Conservation (phyloP, 2,329 filamentous ascomycete species). For the Claviceps monticola region DNA sequence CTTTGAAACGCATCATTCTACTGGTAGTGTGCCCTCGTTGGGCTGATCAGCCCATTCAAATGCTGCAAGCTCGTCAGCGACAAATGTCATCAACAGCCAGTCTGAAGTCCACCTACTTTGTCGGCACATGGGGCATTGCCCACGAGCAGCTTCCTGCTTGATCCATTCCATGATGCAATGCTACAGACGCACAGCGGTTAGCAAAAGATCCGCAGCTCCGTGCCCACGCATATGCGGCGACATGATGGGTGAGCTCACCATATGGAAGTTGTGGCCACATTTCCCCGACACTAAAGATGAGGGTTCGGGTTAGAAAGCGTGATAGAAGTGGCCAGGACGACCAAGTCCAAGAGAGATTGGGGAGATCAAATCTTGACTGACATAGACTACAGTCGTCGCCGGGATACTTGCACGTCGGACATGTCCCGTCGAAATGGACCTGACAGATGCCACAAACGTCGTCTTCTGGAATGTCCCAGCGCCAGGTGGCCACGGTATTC, state of each 20-base stretch:
- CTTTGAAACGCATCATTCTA: constrained; percentile 10
- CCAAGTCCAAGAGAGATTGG: neutral
- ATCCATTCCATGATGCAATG: constrained; percentile 97
- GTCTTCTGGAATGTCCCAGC: constrained; percentile 94
- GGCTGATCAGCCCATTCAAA: constrained; percentile 28
- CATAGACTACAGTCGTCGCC: constrained; percentile 88
- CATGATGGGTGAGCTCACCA: constrained; percentile 44
- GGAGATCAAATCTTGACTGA: constrained; percentile 31
- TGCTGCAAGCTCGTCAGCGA: constrained; percentile 12
- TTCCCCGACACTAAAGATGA: constrained; percentile 68
- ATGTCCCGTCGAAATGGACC: constrained; percentile 94
- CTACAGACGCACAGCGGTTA: constrained; percentile 28
- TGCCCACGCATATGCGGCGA: neutral
- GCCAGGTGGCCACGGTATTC: constrained; percentile 91
- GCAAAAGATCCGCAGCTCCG: neutral
- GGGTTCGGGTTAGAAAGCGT: neutral
- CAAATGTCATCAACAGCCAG: neutral
- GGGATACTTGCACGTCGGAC: constrained; percentile 94
- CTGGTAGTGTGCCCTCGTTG: constrained; percentile 16
- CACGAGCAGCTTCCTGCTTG: constrained; percentile 82
- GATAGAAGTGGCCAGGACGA: neutral
- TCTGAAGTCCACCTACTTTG: constrained; percentile 47
- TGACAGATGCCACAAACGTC: constrained; percentile 98
- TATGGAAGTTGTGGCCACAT: constrained; percentile 96
- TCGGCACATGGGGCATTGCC: constrained; percentile 94